Evolutionary conservation across 352 stramenopile genomes (phyloP).

Genomic region (Phytophthora sp.): DNA sequence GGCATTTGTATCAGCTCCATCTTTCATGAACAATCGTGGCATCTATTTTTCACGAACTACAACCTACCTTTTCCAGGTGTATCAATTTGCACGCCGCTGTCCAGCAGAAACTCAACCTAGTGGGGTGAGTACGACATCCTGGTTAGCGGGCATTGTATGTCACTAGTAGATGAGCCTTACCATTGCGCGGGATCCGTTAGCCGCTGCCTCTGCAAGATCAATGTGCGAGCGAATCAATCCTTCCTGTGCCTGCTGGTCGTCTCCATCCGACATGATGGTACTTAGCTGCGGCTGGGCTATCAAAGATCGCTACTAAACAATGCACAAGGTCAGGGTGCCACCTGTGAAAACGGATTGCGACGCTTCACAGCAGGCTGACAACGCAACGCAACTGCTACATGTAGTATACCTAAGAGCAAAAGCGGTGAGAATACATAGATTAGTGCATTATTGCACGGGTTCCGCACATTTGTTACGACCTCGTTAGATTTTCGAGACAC

Average conservation of each 20-base stretch:
- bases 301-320: slow-evolving; percentile 2
- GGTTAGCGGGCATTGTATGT: no score
- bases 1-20: not conserved
- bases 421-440: slow-evolving; percentile 21
- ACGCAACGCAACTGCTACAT: not conserved
- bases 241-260: slow-evolving; percentile 44
- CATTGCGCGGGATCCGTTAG: slow-evolving; percentile 68
- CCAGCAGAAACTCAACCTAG: slow-evolving; percentile 67
- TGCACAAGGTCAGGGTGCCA: not conserved
- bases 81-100: slow-evolving; percentile 58
- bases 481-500: slow-evolving; percentile 62
- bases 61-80: slow-evolving; percentile 51
- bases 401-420: no score
- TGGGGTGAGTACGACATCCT: not conserved
- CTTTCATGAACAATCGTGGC: no score
- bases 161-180: slow-evolving; percentile 35
- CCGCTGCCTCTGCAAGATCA: slow-evolving; percentile 65
- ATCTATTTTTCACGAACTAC: not conserved
- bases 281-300: not conserved
- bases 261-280: slow-evolving; percentile 33
- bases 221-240: slow-evolving; percentile 67
- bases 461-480: slow-evolving; percentile 19
- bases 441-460: not conserved
- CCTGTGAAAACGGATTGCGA: slow-evolving; percentile 28
- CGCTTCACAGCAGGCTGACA: slow-evolving; percentile 16